Evolutionary conservation across 2,329 filamentous ascomycete genomes (phyloP), one percentile per base, ranked within the genome.

Genomic region (Alternaria rosae): DNA sequence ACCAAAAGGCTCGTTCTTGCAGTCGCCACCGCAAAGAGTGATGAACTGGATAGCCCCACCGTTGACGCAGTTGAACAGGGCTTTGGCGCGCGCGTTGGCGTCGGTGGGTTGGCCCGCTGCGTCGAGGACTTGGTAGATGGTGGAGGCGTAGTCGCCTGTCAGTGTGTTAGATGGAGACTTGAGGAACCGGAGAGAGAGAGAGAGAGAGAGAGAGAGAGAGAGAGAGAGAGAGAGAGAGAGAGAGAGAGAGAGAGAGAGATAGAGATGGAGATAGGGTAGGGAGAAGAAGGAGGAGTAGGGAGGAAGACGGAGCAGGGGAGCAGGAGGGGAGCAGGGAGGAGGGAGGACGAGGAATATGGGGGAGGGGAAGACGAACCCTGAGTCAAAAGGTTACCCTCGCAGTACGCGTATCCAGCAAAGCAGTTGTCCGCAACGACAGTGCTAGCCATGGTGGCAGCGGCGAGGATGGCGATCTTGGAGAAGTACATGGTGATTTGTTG

Each of bases 121-220:
- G 12, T 12, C 13, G 35, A 54, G 52, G 41, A 38, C 23, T 17
- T 44, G 35, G 52, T 45, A 30, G n/a, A 54, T 54, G 25, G 38
- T 54, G 1, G 32, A 44, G 38, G 52, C 38, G 25, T 54, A 54
- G 52, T 54, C 52, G n/a, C 52, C 52, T 54, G 17, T 6, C 7
- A 10, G 26, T 43, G 17, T 43, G 41, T 43, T 43, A 43, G 41
- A 2, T 20, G 38, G 38, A n/a, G 38, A 13, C 7, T 13, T 9
- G 20, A 12, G 6, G 9, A 20, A 4, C 13, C 2, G 32, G 32
- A 20, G 10, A 11, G 11, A 12, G 10, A 13, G 12, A 13, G 20
- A 6, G 20, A 20, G 20, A 23, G 3, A 2, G 11, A 12, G 5
- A 0, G 15, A 5, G 20, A 7, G 5, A 20, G 9, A 21, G 12